A percentile compares a stretch with the other conserved stretches of the same genome.
Conservation (phyloP, 1,284 basidiomycete genomes). For the Sutorius eximius region DNA sequence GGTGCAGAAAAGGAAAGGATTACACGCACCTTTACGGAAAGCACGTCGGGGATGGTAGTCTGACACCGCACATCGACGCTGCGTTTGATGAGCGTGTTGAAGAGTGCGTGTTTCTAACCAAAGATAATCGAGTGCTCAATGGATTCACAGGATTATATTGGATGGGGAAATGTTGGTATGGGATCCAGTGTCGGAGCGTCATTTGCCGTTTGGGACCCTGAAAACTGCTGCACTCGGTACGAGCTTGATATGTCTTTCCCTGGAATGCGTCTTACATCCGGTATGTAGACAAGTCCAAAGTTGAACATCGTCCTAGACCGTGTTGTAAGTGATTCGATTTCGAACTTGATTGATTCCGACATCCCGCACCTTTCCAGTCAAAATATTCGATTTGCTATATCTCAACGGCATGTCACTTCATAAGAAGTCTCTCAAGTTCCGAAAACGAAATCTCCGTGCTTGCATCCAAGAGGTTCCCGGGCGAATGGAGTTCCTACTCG, state of each 20-base stretch:
- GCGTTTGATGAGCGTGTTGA: slow-evolving; percentile 76
- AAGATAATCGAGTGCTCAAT: background rate
- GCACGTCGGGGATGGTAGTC: slow-evolving; percentile 74
- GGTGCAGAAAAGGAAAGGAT: slow-evolving; percentile 82
- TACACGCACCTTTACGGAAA: slow-evolving; percentile 92
- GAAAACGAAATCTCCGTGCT: slow-evolving; percentile 67
- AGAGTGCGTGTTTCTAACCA: slow-evolving; percentile 55
- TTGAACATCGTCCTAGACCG: slow-evolving; percentile 73
- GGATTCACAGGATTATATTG: slow-evolving; percentile 70
- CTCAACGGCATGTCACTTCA: slow-evolving; percentile 75
- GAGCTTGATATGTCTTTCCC: slow-evolving; percentile 11
- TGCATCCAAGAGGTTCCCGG: slow-evolving; percentile 69
- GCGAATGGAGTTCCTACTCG: slow-evolving; percentile 74
- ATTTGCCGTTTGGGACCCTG: slow-evolving; percentile 87
- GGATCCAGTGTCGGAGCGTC: slow-evolving; percentile 85
- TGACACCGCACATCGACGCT: slow-evolving; percentile 80
- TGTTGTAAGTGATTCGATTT: slow-evolving; percentile 68
- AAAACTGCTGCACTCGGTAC: slow-evolving; percentile 86
- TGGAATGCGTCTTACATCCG: slow-evolving; percentile 3
- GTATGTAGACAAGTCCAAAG: slow-evolving; percentile 63
- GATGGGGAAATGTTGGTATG: slow-evolving; percentile 98
- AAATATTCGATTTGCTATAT: slow-evolving; percentile 90
- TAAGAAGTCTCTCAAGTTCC: slow-evolving; percentile 59
- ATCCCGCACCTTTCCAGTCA: slow-evolving; percentile 56
- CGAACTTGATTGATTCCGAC: background rate